A percentile compares a stretch with the other conserved stretches of the same genome.
Evolutionary conservation across 164 flowering plant genomes (phyloP).

Genomic region (Brasenia schreberi): DNA sequence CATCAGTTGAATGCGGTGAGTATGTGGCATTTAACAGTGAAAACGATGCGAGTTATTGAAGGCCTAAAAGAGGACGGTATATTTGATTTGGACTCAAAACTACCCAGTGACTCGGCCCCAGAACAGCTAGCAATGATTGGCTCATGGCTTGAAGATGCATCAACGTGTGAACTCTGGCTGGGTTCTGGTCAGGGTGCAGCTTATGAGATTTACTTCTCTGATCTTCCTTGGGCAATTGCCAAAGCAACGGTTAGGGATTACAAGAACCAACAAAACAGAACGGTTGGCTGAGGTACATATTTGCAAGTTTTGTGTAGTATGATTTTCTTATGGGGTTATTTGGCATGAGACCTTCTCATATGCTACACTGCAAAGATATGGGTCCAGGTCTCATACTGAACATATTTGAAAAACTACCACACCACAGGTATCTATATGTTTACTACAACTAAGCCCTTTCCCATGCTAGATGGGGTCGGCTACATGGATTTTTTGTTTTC

Average conservation of each 20-base stretch:
- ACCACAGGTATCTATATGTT: no score
- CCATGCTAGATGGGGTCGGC: no score
- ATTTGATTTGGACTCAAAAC: slow-evolving; percentile 61
- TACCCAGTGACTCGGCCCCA: slow-evolving; percentile 27
- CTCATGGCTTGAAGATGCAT: slow-evolving; percentile 85
- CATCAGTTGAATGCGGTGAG: slow-evolving; percentile 65
- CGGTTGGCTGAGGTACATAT: slow-evolving; percentile 58
- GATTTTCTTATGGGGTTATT: no score
- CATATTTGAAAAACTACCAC: no score
- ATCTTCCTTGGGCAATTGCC: slow-evolving; percentile 88
- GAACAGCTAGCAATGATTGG: slow-evolving; percentile 75
- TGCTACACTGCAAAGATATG: no score
- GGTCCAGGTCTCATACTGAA: no score
- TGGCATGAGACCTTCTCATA: no score
- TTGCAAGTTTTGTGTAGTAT: not conserved
- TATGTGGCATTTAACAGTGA: slow-evolving; percentile 87
- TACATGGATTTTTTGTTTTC: no score
- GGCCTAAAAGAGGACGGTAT: slow-evolving; percentile 62
- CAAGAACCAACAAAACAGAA: slow-evolving; percentile 48
- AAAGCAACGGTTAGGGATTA: slow-evolving; percentile 68
- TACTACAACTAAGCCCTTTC: no score
- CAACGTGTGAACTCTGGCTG: slow-evolving; percentile 74
- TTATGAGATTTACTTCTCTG: slow-evolving; percentile 59
- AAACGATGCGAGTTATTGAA: slow-evolving; percentile 76
- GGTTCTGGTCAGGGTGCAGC: slow-evolving; percentile 52